Conservation (phyloP, 1,284 basidiomycete species). For the Mycosarcoma maydis region DNA sequence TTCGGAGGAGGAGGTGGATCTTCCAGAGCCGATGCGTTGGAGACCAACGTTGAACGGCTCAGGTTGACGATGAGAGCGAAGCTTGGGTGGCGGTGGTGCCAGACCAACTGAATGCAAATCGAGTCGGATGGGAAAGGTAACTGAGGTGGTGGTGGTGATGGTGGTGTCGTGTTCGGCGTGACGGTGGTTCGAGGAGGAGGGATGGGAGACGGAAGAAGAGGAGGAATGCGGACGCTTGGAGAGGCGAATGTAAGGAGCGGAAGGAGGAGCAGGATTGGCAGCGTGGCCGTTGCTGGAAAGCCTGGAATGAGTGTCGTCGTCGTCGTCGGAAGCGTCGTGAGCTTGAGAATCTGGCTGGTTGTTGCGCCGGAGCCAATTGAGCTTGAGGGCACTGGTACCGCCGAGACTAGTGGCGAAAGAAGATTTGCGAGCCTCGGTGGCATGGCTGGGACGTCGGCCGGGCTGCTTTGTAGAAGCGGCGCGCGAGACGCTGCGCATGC, state of each 20-base stretch:
- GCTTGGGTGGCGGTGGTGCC: constrained; percentile 43
- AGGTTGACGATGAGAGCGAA: constrained; percentile 15
- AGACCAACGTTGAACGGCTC: constrained; percentile 9
- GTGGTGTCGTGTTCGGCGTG: constrained; percentile 12
- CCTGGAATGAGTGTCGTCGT: constrained; percentile 39
- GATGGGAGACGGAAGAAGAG: constrained; percentile 11
- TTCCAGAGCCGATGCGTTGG: constrained; percentile 25
- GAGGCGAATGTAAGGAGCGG: constrained; percentile 47
- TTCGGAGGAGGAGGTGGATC: constrained; percentile 24
- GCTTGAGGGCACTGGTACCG: constrained; percentile 27
- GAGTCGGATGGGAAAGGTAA: constrained; percentile 52
- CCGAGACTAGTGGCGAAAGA: constrained; percentile 48
- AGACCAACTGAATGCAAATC: constrained; percentile 56
- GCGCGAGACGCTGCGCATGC: constrained; percentile 40
- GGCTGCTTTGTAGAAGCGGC: constrained; percentile 33
- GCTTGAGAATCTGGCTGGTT: constrained; percentile 26
- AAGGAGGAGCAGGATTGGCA: constrained; percentile 21
- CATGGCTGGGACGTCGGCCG: constrained; percentile 18
- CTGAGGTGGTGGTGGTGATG: constrained; percentile 1
- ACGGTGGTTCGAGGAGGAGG: constrained; percentile 22
- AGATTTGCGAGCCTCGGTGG: constrained; percentile 31
- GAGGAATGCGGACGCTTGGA: constrained; percentile 8
- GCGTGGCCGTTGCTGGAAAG: constrained; percentile 23
- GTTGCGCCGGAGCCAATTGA: constrained; percentile 43
- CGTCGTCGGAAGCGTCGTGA: constrained; percentile 38